These are phyloP conservation scores for Venturia aucupariae DNA, from an alignment of 2,329 filamentous ascomycete species.

Conservation along the genomic window DNA sequence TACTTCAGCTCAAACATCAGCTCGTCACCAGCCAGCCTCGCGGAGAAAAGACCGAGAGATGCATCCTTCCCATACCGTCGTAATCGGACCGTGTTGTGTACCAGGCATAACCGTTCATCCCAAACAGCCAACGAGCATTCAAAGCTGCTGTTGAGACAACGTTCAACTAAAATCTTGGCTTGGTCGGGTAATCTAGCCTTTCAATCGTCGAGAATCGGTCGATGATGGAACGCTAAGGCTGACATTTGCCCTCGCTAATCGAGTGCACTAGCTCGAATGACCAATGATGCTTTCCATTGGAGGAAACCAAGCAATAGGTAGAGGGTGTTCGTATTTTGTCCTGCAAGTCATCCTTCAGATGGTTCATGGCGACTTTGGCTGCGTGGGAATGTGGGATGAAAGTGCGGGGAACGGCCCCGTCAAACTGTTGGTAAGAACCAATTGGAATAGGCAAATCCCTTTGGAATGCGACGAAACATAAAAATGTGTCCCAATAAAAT, in stretches of 20 bases:
- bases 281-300: background rate
- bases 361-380: background rate
- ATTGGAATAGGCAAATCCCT: background rate
- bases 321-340: background rate
- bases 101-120: background rate
- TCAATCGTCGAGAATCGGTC: background rate
- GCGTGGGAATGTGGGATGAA: background rate
- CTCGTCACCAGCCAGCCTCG: background rate
- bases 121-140: background rate
- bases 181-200: background rate
- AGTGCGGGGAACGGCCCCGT: background rate
- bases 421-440: background rate
- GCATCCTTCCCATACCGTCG: background rate
- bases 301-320: background rate
- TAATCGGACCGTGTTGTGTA: background rate
- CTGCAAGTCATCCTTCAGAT: constrained; percentile 2
- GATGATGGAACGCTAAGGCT: background rate
- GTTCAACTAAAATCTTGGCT: background rate
- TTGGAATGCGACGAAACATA: background rate
- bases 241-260: background rate
- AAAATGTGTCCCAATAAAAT: background rate
- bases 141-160: background rate
- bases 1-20: background rate
- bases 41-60: background rate
- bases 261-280: background rate